Base-by-base conservation (phyloP, 2,329 filamentous ascomycete species). In the Teratosphaeria pseudoeucalypti region DNA sequence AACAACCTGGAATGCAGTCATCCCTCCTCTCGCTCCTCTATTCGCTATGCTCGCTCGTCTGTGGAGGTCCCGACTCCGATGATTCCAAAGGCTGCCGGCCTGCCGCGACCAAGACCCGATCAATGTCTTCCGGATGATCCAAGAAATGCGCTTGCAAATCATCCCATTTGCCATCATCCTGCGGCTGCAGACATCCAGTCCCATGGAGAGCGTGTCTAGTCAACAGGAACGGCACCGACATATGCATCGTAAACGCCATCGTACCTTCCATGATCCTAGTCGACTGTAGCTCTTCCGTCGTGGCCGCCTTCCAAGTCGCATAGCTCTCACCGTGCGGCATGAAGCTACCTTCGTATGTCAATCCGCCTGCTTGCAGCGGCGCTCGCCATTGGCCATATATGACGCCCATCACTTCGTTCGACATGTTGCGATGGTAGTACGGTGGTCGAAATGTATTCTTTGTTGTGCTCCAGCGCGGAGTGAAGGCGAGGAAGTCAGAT, bases 401-500 rank as follows among this genome's bases (percentile, higher is more conserved):
- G 9, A 55, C n/a, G 9, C 53, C 53, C 53, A 55, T 55, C 72
- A 85, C 83, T 71, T 86, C 83, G 58, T 78, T 81, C 74, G 84
- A 84, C 16, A 81, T 83, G 75, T 86, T 86, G 66, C 83, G 80
- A 73, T 88, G 85, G 75, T 85, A 88, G 78, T 85, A 88, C 0
- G 86, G 86, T 34, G 85, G 84, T 10, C 85, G 81, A 76, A 87
- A 88, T 0, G 86, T 88, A 67, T 86, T 79, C 64, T 85, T 82
- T 2, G 79, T 81, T 0, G 86, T 84, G 53, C 86, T 79, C 85
- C 85, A 88, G 55, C 85, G 79, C 3, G 85, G 85, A 10, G 85
- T 84, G 74, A 88, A 87, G 71, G 86, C 83, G 63, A 88, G 82
- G 65, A 88, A 87, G 74, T 88, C 86, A 3, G 83, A 84, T 2